Evolutionary conservation across 163 green algal genomes (phyloP), one percentile per base, ranked within the genome.

Genomic region (Scenedesmus sp.): DNA sequence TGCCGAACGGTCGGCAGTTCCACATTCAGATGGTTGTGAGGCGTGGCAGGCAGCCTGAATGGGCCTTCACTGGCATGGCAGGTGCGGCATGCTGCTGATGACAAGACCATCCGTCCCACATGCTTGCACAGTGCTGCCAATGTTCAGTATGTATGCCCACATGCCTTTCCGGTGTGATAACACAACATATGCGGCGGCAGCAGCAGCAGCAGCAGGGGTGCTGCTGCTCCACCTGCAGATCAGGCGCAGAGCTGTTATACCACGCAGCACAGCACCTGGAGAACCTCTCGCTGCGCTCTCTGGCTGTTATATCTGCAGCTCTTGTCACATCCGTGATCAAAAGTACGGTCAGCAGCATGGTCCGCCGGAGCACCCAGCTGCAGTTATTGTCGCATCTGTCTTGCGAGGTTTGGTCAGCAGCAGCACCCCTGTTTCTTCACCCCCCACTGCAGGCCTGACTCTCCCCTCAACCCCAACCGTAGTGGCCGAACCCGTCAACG

Each of bases 1-100:
- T 70, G 46, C 81, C 44, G 24, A 59, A 73, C 59, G 81, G 81
- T 3, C 81, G 81, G 5, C 81, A 86, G 12, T 86, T 86, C 16
- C 44, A 86, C n/a, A 70, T 86, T 33, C 81, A 86, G 81, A 43
- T 70, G 33, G 81, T 86, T n/a, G 81, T 86, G 3, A 56, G 81
- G 81, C 81, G 81, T 26, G 81, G 46, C 30, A 33, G 81, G 43
- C 81, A 72, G 49, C 81, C 81, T n/a, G 81, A 73, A 18, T 86
- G 46, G 44, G 40, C 44, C 81, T 86, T 86, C 35, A 44, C 81
- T n/a, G 81, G 46, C 46, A 72, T 70, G 30, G 5, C 33, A 37
- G 49, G 81, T 86, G 9, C 3, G 59, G 3, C 59, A 76, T 35
- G 22, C 24, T 35, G 59, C 22, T 33, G 22, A n/a, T n/a, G n/a